These are phyloP conservation scores for Drechslerella coelobrocha DNA, from an alignment of 2,329 filamentous ascomycete species.

Conservation along the genomic window DNA sequence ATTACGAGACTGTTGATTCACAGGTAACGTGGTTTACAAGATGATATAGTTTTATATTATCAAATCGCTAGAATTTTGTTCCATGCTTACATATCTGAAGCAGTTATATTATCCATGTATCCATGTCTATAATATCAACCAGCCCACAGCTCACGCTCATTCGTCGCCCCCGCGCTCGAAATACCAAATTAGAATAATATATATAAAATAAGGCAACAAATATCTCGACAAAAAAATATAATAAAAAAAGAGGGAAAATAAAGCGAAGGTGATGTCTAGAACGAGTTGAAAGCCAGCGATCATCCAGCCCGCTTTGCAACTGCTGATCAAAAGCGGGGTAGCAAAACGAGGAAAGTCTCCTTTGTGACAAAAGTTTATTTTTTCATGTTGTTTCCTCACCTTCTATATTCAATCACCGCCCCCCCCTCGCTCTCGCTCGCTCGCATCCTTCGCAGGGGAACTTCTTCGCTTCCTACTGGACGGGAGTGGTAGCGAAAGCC, in stretches of 20 bases:
- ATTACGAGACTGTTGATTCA: neutral
- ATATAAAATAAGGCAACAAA: neutral
- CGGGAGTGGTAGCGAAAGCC: conserved; percentile 48
- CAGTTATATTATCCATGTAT: conserved; percentile 8
- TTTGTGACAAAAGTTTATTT: conserved; percentile 18
- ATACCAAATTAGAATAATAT: neutral
- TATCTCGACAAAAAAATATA: neutral
- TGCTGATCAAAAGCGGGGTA: conserved; percentile 44
- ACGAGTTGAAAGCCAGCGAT: conserved; percentile 16
- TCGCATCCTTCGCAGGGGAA: conserved; percentile 30
- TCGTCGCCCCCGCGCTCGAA: neutral
- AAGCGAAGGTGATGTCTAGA: conserved; percentile 9
- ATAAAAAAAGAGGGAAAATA: neutral
- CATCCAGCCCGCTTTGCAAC: conserved; percentile 15
- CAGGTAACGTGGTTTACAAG: neutral
- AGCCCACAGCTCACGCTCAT: no score
- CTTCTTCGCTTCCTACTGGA: conserved; percentile 51
- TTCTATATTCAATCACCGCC: conserved; percentile 50
- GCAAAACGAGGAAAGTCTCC: neutral
- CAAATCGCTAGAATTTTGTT: no score
- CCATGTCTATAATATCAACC: no score
- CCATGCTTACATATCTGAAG: conserved; percentile 1
- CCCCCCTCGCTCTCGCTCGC: conserved; percentile 16
- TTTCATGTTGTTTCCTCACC: conserved; percentile 18
- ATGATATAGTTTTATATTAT: neutral